phyloP scores from a whole-genome alignment of 768 basidiomycete species.

The Leccinellum albellum region DNA sequence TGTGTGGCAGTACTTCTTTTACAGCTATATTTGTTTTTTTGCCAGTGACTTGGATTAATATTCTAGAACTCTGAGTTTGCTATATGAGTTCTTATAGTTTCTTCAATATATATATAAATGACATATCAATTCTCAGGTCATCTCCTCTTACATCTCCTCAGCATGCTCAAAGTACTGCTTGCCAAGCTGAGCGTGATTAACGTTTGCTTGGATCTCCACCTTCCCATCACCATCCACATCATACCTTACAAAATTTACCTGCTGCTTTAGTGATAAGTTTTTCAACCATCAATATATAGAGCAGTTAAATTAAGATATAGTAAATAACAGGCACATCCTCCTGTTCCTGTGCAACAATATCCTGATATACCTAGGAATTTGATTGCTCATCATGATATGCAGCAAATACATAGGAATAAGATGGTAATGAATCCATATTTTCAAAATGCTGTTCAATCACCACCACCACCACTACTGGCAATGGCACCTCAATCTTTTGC shows the following conservation, averaged over 20 bases:
- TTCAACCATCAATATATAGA: background rate
- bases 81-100: no score
- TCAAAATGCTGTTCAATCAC: background rate
- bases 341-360: conserved; percentile 4
- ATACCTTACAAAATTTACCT: background rate
- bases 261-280: background rate
- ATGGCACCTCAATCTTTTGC: background rate
- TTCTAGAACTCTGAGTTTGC: no score
- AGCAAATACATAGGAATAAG: background rate
- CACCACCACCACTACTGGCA: background rate
- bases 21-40: no score
- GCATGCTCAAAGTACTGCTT: background rate
- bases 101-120: no score
- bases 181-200: background rate
- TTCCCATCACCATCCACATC: background rate
- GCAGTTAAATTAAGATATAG: background rate
- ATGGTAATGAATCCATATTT: background rate
- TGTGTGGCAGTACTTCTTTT: no score
- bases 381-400: conserved; percentile 2
- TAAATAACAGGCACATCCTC: background rate
- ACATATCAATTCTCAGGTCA: background rate
- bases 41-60: no score
- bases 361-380: background rate
- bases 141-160: background rate
- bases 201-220: background rate